phyloP scores from a whole-genome alignment of 768 basidiomycete genomes.

The Russula compacta region DNA sequence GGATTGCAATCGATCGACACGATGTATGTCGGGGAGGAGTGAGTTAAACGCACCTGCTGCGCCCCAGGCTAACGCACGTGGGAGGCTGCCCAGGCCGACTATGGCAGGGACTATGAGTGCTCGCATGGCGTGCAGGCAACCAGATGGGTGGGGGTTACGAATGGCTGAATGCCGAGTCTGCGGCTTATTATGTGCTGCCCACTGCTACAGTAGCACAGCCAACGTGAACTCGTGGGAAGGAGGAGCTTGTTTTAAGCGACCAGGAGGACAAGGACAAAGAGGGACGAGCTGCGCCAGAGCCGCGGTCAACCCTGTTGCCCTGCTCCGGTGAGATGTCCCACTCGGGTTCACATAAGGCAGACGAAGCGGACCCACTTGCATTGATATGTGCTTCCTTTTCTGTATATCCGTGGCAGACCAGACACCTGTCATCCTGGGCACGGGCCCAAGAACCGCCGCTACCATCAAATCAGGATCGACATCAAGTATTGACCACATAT shows the following conservation, averaged over 20 bases:
- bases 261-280: not conserved
- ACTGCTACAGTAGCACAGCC: not conserved
- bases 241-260: too few species aligned
- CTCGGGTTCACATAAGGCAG: too few species aligned
- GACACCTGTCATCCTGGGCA: too few species aligned
- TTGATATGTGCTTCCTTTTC: too few species aligned
- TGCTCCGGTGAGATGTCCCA: too few species aligned
- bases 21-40: too few species aligned
- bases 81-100: not conserved
- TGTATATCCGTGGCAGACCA: too few species aligned
- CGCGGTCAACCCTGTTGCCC: too few species aligned
- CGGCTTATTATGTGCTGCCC: not conserved
- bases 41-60: not conserved
- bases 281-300: not conserved
- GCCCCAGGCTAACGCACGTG: conserved; percentile 8
- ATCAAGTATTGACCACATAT: too few species aligned
- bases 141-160: not conserved
- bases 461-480: too few species aligned
- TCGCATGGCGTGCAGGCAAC: not conserved
- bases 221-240: not conserved
- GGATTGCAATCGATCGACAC: not conserved
- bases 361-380: too few species aligned
- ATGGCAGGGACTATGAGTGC: not conserved
- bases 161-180: not conserved
- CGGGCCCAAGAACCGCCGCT: too few species aligned